phyloP scores from a whole-genome alignment of 768 basidiomycete species.

The Calocybe gangraenosa region DNA sequence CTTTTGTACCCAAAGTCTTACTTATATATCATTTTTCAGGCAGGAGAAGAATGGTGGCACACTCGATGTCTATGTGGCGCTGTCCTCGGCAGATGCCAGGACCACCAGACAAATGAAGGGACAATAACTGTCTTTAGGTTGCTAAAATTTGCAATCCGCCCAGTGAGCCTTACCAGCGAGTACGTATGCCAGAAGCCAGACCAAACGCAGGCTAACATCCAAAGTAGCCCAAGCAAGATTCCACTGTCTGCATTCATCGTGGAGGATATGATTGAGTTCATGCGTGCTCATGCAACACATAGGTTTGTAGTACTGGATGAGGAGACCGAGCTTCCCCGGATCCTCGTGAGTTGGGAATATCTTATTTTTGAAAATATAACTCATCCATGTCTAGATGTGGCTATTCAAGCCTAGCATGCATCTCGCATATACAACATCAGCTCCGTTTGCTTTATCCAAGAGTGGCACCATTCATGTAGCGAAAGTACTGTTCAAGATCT shows the following conservation, averaged over 20 bases:
- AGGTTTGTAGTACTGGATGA: slow-evolving; percentile 88
- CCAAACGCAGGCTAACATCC: not conserved
- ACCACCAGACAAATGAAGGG: slow-evolving; percentile 31
- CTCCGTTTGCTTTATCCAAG: slow-evolving; percentile 55
- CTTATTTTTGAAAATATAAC: not conserved
- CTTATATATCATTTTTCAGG: slow-evolving; percentile 29
- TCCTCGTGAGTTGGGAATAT: slow-evolving; percentile 61
- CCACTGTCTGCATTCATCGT: slow-evolving; percentile 88
- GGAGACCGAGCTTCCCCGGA: slow-evolving; percentile 72
- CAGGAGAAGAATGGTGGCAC: slow-evolving; percentile 57
- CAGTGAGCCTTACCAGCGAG: slow-evolving; percentile 58
- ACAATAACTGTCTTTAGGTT: slow-evolving; percentile 56
- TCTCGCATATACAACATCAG: slow-evolving; percentile 64
- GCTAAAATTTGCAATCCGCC: slow-evolving; percentile 81
- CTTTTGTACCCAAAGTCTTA: slow-evolving; percentile 12
- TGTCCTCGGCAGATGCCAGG: slow-evolving; percentile 66
- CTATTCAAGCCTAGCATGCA: slow-evolving; percentile 88
- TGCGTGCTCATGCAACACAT: slow-evolving; percentile 90
- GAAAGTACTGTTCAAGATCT: slow-evolving; percentile 82
- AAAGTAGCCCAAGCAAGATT: slow-evolving; percentile 36
- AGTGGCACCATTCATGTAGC: slow-evolving; percentile 62
- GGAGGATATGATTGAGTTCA: slow-evolving; percentile 87
- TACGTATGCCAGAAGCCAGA: slow-evolving; percentile 35
- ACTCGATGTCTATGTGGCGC: slow-evolving; percentile 84
- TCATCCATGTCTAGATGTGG: slow-evolving; percentile 65